phyloP scores from a whole-genome alignment of 140 eudicot species.

The Cichorium intybus region DNA sequence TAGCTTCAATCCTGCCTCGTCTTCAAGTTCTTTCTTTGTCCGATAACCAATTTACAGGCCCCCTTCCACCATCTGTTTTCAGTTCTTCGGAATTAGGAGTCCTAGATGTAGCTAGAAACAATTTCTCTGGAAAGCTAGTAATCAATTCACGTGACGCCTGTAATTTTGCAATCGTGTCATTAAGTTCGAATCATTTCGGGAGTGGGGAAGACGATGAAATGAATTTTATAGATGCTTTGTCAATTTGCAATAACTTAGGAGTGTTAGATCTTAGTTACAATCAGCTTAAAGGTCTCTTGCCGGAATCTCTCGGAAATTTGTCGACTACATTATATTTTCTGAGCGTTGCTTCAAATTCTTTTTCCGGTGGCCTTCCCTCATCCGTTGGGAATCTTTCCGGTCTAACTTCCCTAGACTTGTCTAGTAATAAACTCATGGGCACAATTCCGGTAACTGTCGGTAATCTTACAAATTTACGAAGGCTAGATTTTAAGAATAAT shows the following conservation, averaged over 20 bases:
- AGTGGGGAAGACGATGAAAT: constrained; percentile 24
- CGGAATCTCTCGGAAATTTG: constrained; percentile 31
- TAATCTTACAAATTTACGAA: constrained; percentile 22
- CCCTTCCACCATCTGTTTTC: constrained; percentile 31
- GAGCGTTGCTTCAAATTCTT: constrained; percentile 12
- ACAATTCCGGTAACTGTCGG: constrained; percentile 30
- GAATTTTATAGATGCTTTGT: constrained; percentile 19
- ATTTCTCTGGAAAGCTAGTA: constrained; percentile 20
- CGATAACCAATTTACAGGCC: constrained; percentile 30
- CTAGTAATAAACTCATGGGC: constrained; percentile 25
- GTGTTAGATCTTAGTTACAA: constrained; percentile 24
- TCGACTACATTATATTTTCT: constrained; percentile 7
- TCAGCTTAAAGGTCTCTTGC: constrained; percentile 27
- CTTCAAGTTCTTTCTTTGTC: constrained; percentile 14
- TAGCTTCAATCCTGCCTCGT: constrained; percentile 13
- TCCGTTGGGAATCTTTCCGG: constrained; percentile 21
- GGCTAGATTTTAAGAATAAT: constrained; percentile 19
- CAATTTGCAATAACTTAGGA: constrained; percentile 22
- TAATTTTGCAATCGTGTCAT: constrained; percentile 14
- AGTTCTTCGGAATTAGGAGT: constrained; percentile 17
- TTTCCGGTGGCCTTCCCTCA: constrained; percentile 34
- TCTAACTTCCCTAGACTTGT: constrained; percentile 17
- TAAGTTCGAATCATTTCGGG: constrained; percentile 35
- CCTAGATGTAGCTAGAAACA: constrained; percentile 32
- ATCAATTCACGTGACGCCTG: constrained; percentile 12